Evolutionary conservation across 768 basidiomycete genomes (phyloP).

Genomic region (Lactarius evosmus): DNA sequence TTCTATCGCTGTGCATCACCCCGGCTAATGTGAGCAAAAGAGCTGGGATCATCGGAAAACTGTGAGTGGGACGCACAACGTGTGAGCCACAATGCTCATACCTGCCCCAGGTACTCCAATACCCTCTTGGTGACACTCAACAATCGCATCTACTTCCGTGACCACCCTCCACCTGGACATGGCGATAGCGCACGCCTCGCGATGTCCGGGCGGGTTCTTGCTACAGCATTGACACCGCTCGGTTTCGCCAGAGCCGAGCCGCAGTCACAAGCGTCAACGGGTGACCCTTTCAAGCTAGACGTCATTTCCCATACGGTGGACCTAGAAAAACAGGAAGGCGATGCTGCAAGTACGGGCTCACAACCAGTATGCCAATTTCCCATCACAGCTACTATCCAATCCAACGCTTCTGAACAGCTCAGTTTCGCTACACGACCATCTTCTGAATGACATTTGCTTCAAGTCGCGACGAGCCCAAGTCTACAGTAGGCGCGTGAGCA

Average conservation of each 20-base stretch:
- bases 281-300: neutral
- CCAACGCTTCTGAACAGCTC: neutral
- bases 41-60: conserved; percentile 27
- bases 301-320: neutral
- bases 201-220: neutral
- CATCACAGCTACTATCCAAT: neutral
- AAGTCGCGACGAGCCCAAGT: neutral
- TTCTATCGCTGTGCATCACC: neutral
- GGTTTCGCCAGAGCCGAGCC: neutral
- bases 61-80: conserved; percentile 1
- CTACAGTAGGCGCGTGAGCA: neutral
- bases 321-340: neutral
- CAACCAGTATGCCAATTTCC: neutral
- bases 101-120: conserved; percentile 25
- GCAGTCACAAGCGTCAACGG: neutral
- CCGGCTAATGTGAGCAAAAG: conserved; percentile 8
- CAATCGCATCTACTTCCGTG: conserved; percentile 19
- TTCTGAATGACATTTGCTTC: neutral
- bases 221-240: neutral
- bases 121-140: conserved; percentile 32
- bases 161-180: conserved; percentile 6
- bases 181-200: neutral
- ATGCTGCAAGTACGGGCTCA: neutral
- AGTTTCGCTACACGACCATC: neutral
- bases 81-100: neutral